Evolutionary conservation across 2,329 filamentous ascomycete genomes (phyloP).

Genomic region (Cadophora sp.): DNA sequence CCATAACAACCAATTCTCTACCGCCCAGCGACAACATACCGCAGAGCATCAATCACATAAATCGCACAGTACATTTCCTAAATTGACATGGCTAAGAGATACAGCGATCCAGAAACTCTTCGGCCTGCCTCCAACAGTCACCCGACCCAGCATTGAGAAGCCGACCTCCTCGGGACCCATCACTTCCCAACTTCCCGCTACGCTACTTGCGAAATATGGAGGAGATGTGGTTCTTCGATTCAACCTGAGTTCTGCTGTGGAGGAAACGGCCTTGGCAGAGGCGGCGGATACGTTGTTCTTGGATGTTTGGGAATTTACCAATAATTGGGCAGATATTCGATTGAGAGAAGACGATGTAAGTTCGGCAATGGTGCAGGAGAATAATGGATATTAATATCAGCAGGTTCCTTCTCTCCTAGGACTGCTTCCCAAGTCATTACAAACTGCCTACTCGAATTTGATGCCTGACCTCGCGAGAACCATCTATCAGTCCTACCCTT

Average conservation of each 20-base stretch:
- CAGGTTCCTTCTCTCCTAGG: slow-evolving; percentile 76
- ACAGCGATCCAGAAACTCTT: slow-evolving; percentile 58
- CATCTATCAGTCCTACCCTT: slow-evolving; percentile 76
- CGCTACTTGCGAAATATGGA: slow-evolving; percentile 62
- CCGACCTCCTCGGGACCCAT: slow-evolving; percentile 29
- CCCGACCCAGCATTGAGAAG: slow-evolving; percentile 34
- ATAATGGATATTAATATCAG: slow-evolving; percentile 26
- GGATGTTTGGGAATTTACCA: slow-evolving; percentile 88
- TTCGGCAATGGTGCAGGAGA: slow-evolving; percentile 26
- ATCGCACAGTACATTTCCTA: slow-evolving; percentile 50
- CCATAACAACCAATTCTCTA: slow-evolving; percentile 26
- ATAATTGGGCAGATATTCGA: slow-evolving; percentile 84
- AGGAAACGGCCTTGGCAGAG: slow-evolving; percentile 74
- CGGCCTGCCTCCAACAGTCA: slow-evolving; percentile 46
- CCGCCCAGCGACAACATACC: slow-evolving; percentile 26
- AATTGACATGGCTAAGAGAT: slow-evolving; percentile 59
- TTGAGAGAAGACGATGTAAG: slow-evolving; percentile 76
- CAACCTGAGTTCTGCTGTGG: slow-evolving; percentile 72
- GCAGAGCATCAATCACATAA: slow-evolving; percentile 19
- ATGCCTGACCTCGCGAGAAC: slow-evolving; percentile 82
- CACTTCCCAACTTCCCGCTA: slow-evolving; percentile 45
- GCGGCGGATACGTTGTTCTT: slow-evolving; percentile 79
- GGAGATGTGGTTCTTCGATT: slow-evolving; percentile 91
- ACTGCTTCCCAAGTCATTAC: slow-evolving; percentile 77
- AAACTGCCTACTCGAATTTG: slow-evolving; percentile 73